Base-by-base conservation (phyloP, 2,329 filamentous ascomycete genomes). In the Diaporthe citriasiana region DNA sequence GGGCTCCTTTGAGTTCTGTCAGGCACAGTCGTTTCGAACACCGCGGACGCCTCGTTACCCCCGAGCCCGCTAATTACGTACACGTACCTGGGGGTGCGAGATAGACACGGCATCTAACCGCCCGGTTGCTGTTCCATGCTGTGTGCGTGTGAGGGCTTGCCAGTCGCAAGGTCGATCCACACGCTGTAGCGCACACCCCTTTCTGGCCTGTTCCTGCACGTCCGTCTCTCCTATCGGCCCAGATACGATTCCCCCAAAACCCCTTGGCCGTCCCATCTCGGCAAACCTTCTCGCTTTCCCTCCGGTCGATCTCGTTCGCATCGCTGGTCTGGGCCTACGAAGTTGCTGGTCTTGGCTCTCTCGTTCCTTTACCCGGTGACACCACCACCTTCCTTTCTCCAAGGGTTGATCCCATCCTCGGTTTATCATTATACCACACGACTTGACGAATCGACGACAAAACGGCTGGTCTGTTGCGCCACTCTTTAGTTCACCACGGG, bases 381-480 rank as follows among this genome's bases (percentile, higher is more conserved):
- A 71, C 42, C 53, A 47, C 55, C 33, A 47, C 42, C 40, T 60
- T 74, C 50, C 35, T 50, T 66, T 59, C 63, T 56, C 19, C n/a
- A 33, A 33, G 59, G 66, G 47, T 69, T 55, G 66, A 73, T 50
- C 59, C 72, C 73, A 60, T 47, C 35, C 19, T 60, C 57, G 66
- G 22, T 35, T 22, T 40, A 17, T 13, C 51, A 38, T 50, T 45
- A 4, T 10, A 35, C 33, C 19, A 30, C 38, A 68, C 38, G 10
- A 5, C 10, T 65, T 74, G 13, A n/a, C 66, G 45, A 66, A 51
- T 15, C 63, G 45, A 66, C 63, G 33, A 66, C 63, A 66, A 66
- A 45, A 75, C 74, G 74, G 74, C 74, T 75, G 74, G 74, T 71
- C 74, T 75, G 74, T 73, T 71, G 74, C 70, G 66, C 42, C 71